A percentile compares a stretch with the other conserved stretches of the same genome.
Evolutionary conservation across 2,329 filamentous ascomycete genomes (phyloP).

Genomic region (Celoporthe dispersa): DNA sequence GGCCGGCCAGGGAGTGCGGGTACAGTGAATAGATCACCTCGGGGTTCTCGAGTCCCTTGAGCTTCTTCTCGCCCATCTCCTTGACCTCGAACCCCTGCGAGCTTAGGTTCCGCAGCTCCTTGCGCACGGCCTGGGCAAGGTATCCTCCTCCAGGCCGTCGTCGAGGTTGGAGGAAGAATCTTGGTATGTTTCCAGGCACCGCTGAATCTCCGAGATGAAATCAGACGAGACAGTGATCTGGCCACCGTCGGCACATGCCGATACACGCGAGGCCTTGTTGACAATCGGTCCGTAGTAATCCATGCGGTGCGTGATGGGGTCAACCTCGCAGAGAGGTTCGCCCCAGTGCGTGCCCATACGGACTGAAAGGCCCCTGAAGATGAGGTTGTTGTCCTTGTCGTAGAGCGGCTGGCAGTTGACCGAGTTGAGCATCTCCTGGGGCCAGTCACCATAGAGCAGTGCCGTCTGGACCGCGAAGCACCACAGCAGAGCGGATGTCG

Average conservation of each 20-base stretch:
- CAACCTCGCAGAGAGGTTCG: constrained; percentile 89
- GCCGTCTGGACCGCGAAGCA: constrained; percentile 91
- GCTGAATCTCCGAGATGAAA: constrained; percentile 94
- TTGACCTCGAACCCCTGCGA: constrained; percentile 96
- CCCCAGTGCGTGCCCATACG: constrained; percentile 98
- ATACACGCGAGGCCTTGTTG: constrained; percentile 93
- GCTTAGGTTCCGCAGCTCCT: constrained; percentile 83
- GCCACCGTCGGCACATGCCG: constrained; percentile 90
- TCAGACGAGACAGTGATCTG: constrained; percentile 97
- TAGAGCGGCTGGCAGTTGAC: constrained; percentile 80
- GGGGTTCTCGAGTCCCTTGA: constrained; percentile 97
- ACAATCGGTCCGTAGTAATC: constrained; percentile 99
- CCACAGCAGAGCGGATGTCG: constrained; percentile 93
- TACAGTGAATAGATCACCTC: constrained; percentile 96
- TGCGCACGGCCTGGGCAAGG: constrained; percentile 75
- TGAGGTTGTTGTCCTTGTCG: constrained; percentile 84
- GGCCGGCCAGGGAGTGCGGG: constrained; percentile 82
- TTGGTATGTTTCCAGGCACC: constrained; percentile 85
- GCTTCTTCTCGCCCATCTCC: constrained; percentile 86
- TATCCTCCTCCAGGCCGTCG: constrained; percentile 76
- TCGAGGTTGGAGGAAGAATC: constrained; percentile 79
- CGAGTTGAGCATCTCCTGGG: constrained; percentile 87
- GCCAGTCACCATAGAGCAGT: constrained; percentile 89
- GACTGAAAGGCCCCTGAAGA: constrained; percentile 93
- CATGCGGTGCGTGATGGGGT: constrained; percentile 97